Evolutionary conservation across 345 rosid genomes (phyloP), one percentile per base, ranked within the genome.

Genomic region (Moricandia moricandioides): DNA sequence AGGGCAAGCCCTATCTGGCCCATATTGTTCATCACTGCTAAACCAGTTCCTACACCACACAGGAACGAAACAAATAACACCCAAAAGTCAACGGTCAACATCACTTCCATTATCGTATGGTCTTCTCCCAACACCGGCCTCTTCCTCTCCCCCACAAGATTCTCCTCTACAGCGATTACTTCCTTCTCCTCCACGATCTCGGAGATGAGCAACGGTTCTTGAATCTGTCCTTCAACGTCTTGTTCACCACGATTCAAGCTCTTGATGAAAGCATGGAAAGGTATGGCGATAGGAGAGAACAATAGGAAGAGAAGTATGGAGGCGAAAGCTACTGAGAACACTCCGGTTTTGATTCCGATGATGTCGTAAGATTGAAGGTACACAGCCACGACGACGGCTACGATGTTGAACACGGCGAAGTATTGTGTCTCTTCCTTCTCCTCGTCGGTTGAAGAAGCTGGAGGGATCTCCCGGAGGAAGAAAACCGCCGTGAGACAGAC

Each of bases 1-100:
- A 92, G 92, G 0, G 99, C 89, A 73, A 82, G 69, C 0, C 99
- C 99, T 3, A 95, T 95, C 78, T 95, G 99, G 6, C 93, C 97
- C 96, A 89, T 86, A 40, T 95, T 95, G 76, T 95, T 92, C 89
- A 86, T 86, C 49, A 49, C 56, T 14, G 56, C 56, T 16, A 49
- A 49, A 49, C 56, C 56, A 49, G 56, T 49, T 7, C 56, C 99
- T 0, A 91, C 97, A 11, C 98, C 98, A 55, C 93, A 90, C 12
- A 94, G 60, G 72, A 94, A 94, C 51, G 99, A 90, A 4, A 81
- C 72, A 8, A 95, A 95, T 30, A 95, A 56, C 30, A 95, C 73
- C 99, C 99, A 95, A 73, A 95, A 92, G 68, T 95, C 99, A 29
- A 79, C 47, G 13, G 93, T 92, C 74, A 47, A 10, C 75, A 92